Base-by-base conservation (phyloP, 495 filamentous ascomycete species). In the Penicillium subrubescens region DNA sequence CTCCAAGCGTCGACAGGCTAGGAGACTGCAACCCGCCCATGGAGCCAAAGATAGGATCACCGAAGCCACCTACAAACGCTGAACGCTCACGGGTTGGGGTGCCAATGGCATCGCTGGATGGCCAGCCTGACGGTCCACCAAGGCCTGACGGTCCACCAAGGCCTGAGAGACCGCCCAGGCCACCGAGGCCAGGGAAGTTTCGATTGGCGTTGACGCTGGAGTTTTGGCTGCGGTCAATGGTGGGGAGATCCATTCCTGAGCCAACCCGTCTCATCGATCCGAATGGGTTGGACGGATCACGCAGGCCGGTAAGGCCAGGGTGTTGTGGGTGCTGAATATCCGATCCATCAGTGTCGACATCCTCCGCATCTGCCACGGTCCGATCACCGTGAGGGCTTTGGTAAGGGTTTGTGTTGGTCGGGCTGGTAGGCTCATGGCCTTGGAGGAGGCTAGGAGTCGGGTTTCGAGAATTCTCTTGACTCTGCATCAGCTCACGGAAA, bases 361-460 rank as follows among this genome's bases (percentile, higher is more conserved):
- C 90, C 31, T 81, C 90, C 3, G 84, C 82, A 27, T 93, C 88
- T 19, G 21, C 60, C 0, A 82, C 61, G 2, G 60, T 82, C 35
- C 87, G 87, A 19, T 93, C 90, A n/a, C 86, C 89, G n/a, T 91
- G 87, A 10, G 95, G 96, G 74, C 94, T 98, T 66, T 91, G 90
- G 71, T 94, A 99, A n/a, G 95, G 96, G 75, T 99, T 99, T 1
- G 95, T 98, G 64, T 97, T 93, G 0, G 94, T 95, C 39, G 95
- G 96, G 71, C 96, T 98, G 64, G 91, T 85, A 8, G 89, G 89
- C 65, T 93, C 91, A 59, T 84, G 81, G 54, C 77, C 83, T 54
- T 84, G 83, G 58, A 81, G 77, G 44, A 83, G 78, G 57, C 81
- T 83, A 50, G 80, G 84, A 68, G 82, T 88, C 66, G 82, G 81